Evolutionary conservation across 2,329 filamentous ascomycete species (phyloP), one percentile per base, ranked within the genome.

Genomic region (Monosporascus cannonballus): DNA sequence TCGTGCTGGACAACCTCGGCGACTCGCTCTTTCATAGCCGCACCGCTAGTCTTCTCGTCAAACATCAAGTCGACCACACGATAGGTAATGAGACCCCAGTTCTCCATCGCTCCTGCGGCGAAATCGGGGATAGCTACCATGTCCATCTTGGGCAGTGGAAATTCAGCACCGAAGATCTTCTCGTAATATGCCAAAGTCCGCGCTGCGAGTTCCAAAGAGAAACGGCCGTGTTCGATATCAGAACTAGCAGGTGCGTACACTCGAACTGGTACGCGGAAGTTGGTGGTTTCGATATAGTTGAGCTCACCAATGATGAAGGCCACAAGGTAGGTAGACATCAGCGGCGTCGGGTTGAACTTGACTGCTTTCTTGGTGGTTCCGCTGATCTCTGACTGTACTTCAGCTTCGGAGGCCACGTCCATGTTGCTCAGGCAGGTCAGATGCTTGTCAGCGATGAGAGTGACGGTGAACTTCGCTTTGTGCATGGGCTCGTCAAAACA

Each of bases 111-210:
- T 57, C 93, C 93, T 48, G 91, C 90, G 49, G 90, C 90, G 69
- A 97, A 97, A 69, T 97, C 93, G 17, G 93, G 93, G 66, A 97
- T 92, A 45, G 93, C 92, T 61, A 96, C 86, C 87, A 96, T 94
- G 71, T 96, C 90, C 89, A 96, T 94, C 80, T 96, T 96, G 50
- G 90, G 90, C 42, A 96, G 76, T 6, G 90, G 90, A 67, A 94
- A 96, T 34, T 87, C 77, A 69, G 85, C 92, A 61, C 89, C 89
- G 61, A 97, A 97, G 2, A 90, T 89, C 73, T 96, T 90, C 71
- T 97, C 93, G 74, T 97, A 97, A 71, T 96, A 97, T 27, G 85
- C 88, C 34, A 97, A 79, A 1, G 92, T 96, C 71, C 85, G 88
- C 27, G 92, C 93, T 48, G 90, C 93, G 54, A 97, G 84, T 48